Percentiles rank a stretch among this genome's conserved stretches.
Conservation (phyloP, 2,329 filamentous ascomycete species). For the Xylariaceae sp. region DNA sequence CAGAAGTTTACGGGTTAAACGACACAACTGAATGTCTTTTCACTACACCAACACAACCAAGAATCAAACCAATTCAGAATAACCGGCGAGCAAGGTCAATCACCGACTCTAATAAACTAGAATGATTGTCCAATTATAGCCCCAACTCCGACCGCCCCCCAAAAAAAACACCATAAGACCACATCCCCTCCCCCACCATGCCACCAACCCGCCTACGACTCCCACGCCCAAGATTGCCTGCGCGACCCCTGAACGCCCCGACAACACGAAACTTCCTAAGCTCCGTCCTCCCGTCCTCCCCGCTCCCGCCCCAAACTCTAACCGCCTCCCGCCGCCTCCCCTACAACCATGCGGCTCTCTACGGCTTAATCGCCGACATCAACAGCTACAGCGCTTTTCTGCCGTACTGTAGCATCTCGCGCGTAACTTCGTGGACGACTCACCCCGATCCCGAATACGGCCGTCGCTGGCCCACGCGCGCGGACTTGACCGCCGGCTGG, state of each 20-base stretch:
- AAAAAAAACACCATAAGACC: not conserved
- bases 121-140: constrained; percentile 14
- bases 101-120: not conserved
- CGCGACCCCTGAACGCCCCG: not conserved
- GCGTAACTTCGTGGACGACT: constrained; percentile 67
- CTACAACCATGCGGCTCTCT: constrained; percentile 66
- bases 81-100: not conserved
- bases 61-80: not conserved
- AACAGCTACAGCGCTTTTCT: constrained; percentile 79
- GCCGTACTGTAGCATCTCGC: constrained; percentile 78
- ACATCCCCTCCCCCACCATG: constrained; percentile 7
- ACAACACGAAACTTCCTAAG: constrained; percentile 28
- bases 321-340: constrained; percentile 70
- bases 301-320: constrained; percentile 51
- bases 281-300: constrained; percentile 24
- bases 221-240: constrained; percentile 14
- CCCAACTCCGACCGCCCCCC: not conserved
- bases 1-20: too few species aligned
- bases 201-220: constrained; percentile 13
- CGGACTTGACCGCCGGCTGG: constrained; percentile 79
- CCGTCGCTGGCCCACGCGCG: constrained; percentile 63
- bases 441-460: constrained; percentile 32
- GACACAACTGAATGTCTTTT: not conserved
- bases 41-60: not conserved
- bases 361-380: constrained; percentile 82